A percentile compares a stretch with the other conserved stretches of the same genome.
phyloP scores from a whole-genome alignment of 1,139 yeast species.

The Tardiomyces depauwii region DNA sequence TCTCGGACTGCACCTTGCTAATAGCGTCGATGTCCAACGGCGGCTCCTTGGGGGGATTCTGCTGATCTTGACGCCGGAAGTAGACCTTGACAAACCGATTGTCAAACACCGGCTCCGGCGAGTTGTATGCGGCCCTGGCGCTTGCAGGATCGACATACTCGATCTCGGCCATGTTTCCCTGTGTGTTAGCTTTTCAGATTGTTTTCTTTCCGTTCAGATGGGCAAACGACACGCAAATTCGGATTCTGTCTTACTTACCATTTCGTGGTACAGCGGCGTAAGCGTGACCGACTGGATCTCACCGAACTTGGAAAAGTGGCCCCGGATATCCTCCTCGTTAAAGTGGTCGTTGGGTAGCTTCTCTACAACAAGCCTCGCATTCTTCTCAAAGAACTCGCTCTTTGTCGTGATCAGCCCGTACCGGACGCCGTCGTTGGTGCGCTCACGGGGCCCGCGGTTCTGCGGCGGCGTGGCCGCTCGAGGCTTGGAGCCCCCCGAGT shows the following conservation, averaged over 20 bases:
- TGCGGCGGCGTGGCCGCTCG: neutral
- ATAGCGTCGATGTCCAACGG: constrained; percentile 29
- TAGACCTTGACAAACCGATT: constrained; percentile 38
- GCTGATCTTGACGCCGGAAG: constrained; percentile 25
- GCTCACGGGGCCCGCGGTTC: constrained; percentile 4
- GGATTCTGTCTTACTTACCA: neutral
- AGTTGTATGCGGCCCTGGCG: constrained; percentile 34
- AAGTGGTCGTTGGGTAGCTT: constrained; percentile 33
- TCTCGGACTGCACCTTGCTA: constrained; percentile 27
- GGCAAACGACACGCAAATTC: neutral
- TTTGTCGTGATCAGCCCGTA: neutral
- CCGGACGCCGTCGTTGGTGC: constrained; percentile 4
- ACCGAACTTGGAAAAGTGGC: constrained; percentile 34
- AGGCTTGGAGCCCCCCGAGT: constrained; percentile 11
- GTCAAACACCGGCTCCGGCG: constrained; percentile 36
- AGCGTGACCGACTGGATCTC: constrained; percentile 23
- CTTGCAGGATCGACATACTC: constrained; percentile 29
- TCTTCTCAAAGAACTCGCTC: constrained; percentile 1
- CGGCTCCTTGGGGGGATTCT: constrained; percentile 10
- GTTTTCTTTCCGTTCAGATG: neutral
- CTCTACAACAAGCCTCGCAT: constrained; percentile 28
- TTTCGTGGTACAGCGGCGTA: constrained; percentile 8
- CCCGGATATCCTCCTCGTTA: constrained; percentile 23
- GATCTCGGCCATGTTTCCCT: constrained; percentile 26
- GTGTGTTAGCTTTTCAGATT: neutral